Base-by-base conservation (phyloP, 2,329 filamentous ascomycete species). In the Zasmidium angulare region DNA sequence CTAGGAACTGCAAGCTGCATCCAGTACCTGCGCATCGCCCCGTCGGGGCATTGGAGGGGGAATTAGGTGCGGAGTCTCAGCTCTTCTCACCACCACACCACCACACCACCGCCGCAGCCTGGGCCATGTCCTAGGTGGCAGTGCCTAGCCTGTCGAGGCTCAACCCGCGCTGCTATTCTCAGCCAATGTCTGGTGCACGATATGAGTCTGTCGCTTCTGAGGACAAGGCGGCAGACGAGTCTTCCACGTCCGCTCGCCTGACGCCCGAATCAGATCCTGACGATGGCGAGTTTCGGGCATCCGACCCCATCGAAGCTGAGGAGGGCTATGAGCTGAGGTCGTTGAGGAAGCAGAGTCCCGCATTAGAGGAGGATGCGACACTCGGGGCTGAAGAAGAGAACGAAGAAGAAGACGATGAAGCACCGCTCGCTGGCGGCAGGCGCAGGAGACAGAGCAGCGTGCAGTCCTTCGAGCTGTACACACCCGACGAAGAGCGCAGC, bases 401-500 rank as follows among this genome's bases (percentile, higher is more conserved):
- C 2, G 63, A 61, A 1, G 58, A 66, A 22, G 50, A 53, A 22
- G 53, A 58, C 17, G 61, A 65, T 29, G 64, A 61, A n/a, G 63
- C 47, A 17, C 68, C 22, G 69, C 69, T 20, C 56, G 70, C 48
- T 61, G 68, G 56, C 69, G 70, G 36, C 63, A 66, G 21, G 19
- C 47, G 46, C 14, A 54, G 54, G 40, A 24, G 63, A 24, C 24
- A 56, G 54, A 56, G 59, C 20, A 72, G 69, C 60, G 54, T 61
- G 21, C 71, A 81, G 59, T 80, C 78, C 48, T 83, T 77, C 67
- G 77, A 82, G 68, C 68, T 84, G 6, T 86, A 84, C 67, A 85
- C 82, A 0, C 78, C 79, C 1, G 87, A 92, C 55, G 92, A 97
- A 73, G 92, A 74, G 51, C 58, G 61, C 1, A 56, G 51, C 1